Evolutionary conservation across 805 yeast species (phyloP).

Genomic region (Grigorovia yakushimaensis): DNA sequence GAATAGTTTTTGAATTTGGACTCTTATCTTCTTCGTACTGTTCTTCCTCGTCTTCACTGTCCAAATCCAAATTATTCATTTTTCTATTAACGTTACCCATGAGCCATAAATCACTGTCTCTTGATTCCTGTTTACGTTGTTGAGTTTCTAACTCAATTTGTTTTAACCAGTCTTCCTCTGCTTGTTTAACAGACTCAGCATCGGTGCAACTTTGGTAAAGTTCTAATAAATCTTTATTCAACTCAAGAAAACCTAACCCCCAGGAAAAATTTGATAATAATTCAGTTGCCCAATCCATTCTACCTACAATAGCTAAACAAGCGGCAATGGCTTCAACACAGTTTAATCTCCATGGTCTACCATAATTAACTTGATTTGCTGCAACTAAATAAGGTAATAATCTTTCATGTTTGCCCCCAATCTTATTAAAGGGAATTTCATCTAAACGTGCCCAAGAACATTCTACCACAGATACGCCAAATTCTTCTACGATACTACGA

Average conservation of each 20-base stretch:
- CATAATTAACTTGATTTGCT: slow-evolving; percentile 95
- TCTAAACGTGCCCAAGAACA: slow-evolving; percentile 98
- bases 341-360: slow-evolving; percentile 89
- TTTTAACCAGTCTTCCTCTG: slow-evolving; percentile 67
- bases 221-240: slow-evolving; percentile 69
- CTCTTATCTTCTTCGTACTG: slow-evolving; percentile 18
- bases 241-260: slow-evolving; percentile 81
- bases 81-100: slow-evolving; percentile 66
- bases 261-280: slow-evolving; percentile 76
- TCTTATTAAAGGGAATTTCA: slow-evolving; percentile 87
- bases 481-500: slow-evolving; percentile 56
- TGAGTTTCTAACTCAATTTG: slow-evolving; percentile 56
- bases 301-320: slow-evolving; percentile 90
- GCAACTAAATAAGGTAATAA: slow-evolving; percentile 87
- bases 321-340: slow-evolving; percentile 98
- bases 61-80: slow-evolving; percentile 5
- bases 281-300: slow-evolving; percentile 75
- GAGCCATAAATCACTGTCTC: slow-evolving; percentile 59
- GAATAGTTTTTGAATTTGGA: slow-evolving; percentile 4
- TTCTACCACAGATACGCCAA: slow-evolving; percentile 96
- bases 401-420: slow-evolving; percentile 85
- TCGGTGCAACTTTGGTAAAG: slow-evolving; percentile 76
- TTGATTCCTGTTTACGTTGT: slow-evolving; percentile 46
- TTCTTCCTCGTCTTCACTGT: slow-evolving; percentile 13
- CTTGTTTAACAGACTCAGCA: slow-evolving; percentile 57